phyloP scores from a whole-genome alignment of 176 grass and related monocot genomes.

The Tillandsia fasciculata region DNA sequence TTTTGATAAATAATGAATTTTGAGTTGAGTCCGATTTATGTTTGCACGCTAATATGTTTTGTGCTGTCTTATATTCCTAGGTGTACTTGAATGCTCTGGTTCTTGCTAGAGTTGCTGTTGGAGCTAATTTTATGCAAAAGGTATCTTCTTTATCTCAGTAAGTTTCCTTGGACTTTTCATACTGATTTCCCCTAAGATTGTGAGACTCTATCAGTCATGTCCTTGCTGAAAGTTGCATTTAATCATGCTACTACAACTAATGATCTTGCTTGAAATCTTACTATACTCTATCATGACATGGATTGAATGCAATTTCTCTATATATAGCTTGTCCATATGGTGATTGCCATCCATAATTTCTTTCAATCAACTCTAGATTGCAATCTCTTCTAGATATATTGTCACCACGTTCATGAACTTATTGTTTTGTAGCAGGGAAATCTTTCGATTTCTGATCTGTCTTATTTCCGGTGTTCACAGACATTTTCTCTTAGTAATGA shows the following conservation, averaged over 20 bases:
- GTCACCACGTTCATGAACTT: neutral
- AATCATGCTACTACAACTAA: too few species aligned
- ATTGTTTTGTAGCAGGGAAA: slow-evolving; percentile 40
- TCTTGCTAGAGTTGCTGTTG: slow-evolving; percentile 33
- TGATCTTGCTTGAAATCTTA: neutral
- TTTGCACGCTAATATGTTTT: slow-evolving; percentile 16
- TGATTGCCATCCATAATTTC: neutral
- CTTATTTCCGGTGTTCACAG: slow-evolving; percentile 47
- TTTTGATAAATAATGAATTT: too few species aligned
- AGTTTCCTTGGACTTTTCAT: slow-evolving; percentile 32
- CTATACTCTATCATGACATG: neutral
- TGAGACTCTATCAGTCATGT: too few species aligned
- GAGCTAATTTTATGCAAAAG: slow-evolving; percentile 39
- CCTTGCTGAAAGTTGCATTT: too few species aligned
- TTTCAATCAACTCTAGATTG: neutral
- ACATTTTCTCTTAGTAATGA: slow-evolving; percentile 32
- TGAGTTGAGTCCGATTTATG: neutral
- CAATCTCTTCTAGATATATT: neutral
- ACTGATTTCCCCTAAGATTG: neutral
- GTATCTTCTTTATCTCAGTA: slow-evolving; percentile 57
- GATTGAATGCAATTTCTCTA: neutral
- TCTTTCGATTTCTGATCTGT: slow-evolving; percentile 32
- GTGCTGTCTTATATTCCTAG: slow-evolving; percentile 27
- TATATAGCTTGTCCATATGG: neutral
- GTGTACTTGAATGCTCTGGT: slow-evolving; percentile 62